phyloP scores from a whole-genome alignment of 768 basidiomycete species.

The Pleurotus eryngii region DNA sequence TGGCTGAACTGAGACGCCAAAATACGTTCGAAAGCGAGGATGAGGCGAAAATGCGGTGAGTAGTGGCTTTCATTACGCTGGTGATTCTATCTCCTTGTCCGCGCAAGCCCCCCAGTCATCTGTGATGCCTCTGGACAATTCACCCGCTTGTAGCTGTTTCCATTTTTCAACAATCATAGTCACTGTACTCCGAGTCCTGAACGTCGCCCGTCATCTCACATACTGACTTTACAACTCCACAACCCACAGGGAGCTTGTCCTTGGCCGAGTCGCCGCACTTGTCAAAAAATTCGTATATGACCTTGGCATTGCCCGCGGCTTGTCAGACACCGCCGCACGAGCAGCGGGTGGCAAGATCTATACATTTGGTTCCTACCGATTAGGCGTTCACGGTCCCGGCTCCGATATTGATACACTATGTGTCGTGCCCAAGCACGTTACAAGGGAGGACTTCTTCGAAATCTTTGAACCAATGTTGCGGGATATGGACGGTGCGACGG shows the following conservation, averaged over 20 bases:
- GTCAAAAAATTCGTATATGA: slow-evolving; percentile 92
- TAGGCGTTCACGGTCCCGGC: slow-evolving; percentile 95
- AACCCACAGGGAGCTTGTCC: slow-evolving; percentile 77
- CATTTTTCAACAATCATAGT: not conserved
- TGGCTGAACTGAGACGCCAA: slow-evolving; percentile 86
- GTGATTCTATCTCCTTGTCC: not conserved
- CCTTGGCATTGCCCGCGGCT: slow-evolving; percentile 72
- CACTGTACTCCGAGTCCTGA: not conserved
- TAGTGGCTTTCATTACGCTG: not conserved
- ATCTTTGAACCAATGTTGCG: slow-evolving; percentile 87
- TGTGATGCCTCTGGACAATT: not conserved
- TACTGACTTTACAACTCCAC: slow-evolving; percentile 2
- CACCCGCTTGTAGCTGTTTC: not conserved
- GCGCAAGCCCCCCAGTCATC: not conserved
- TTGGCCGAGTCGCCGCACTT: slow-evolving; percentile 83
- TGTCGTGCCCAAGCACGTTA: slow-evolving; percentile 95
- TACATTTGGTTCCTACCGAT: slow-evolving; percentile 96
- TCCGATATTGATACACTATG: slow-evolving; percentile 98
- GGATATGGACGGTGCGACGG: slow-evolving; percentile 76
- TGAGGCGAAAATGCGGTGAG: slow-evolving; percentile 85
- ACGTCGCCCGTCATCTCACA: not conserved
- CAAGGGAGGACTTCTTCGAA: slow-evolving; percentile 93
- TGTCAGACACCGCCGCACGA: slow-evolving; percentile 83
- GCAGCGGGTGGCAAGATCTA: slow-evolving; percentile 98
- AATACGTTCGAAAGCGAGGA: slow-evolving; percentile 89